Evolutionary conservation across 2,329 filamentous ascomycete species (phyloP).

Genomic region (Domatiomyces globalis): DNA sequence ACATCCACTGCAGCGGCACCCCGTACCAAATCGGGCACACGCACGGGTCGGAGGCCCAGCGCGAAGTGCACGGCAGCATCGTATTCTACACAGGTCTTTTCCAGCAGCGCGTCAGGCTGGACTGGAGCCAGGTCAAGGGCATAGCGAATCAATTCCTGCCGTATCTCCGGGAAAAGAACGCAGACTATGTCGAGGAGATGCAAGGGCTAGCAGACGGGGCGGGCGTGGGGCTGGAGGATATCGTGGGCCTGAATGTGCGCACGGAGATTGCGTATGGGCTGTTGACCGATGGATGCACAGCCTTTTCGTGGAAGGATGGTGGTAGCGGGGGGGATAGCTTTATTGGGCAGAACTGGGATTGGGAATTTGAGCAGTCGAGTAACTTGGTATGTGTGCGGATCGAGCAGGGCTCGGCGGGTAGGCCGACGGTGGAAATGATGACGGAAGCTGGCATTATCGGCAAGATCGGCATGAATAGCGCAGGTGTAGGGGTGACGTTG

Average conservation of each 20-base stretch:
- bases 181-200: constrained; percentile 24
- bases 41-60: constrained; percentile 19
- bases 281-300: constrained; percentile 45
- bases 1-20: constrained; percentile 3
- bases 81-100: constrained; percentile 20
- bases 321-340: constrained; percentile 20
- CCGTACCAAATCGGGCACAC: constrained; percentile 19
- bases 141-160: constrained; percentile 32
- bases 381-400: constrained; percentile 41
- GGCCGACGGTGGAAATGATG: constrained; percentile 40
- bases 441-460: constrained; percentile 45
- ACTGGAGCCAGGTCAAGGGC: constrained; percentile 35
- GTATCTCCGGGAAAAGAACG: constrained; percentile 24
- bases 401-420: constrained; percentile 22
- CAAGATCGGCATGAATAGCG: constrained; percentile 44
- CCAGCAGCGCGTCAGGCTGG: constrained; percentile 22
- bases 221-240: constrained; percentile 33
- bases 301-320: constrained; percentile 36
- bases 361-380: constrained; percentile 34
- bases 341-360: constrained; percentile 46
- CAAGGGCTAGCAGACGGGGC: constrained; percentile 40
- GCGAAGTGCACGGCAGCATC: constrained; percentile 20
- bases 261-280: constrained; percentile 46
- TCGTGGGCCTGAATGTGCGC: constrained; percentile 45
- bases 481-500: constrained; percentile 40